Conservation (phyloP, 306 rosid genomes). For the Pyrus pyrifolia region DNA sequence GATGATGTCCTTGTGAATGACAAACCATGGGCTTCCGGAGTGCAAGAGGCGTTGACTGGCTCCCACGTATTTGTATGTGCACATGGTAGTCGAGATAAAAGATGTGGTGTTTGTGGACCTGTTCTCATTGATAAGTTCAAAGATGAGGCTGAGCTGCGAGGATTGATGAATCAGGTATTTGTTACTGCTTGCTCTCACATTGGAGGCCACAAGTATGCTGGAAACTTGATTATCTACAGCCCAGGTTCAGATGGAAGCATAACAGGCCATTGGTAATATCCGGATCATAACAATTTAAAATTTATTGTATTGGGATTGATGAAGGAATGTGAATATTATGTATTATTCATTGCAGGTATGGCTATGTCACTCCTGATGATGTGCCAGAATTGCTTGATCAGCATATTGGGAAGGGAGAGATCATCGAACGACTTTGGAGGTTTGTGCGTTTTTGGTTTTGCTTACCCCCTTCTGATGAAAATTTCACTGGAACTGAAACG, state of each 20-base stretch:
- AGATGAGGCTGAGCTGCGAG: constrained; percentile 59
- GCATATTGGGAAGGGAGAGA: constrained; percentile 75
- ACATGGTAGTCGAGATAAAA: constrained; percentile 81
- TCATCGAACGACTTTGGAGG: constrained; percentile 84
- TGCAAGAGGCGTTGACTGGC: constrained; percentile 44
- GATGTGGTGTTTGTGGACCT: constrained; percentile 92
- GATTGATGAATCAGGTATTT: constrained; percentile 50
- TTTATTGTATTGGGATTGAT: neutral
- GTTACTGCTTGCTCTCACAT: constrained; percentile 75
- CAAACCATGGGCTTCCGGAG: constrained; percentile 59
- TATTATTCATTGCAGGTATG: constrained; percentile 58
- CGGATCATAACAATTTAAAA: neutral
- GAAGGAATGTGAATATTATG: neutral
- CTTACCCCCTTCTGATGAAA: neutral
- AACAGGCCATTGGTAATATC: constrained; percentile 74
- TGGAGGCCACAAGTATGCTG: constrained; percentile 66
- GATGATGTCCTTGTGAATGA: constrained; percentile 75
- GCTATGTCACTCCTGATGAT: constrained; percentile 84
- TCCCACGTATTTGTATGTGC: constrained; percentile 82
- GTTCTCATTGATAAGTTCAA: constrained; percentile 55
- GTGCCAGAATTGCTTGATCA: constrained; percentile 77
- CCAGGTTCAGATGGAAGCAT: constrained; percentile 53
- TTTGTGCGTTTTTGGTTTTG: constrained; percentile 23
- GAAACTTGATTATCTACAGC: constrained; percentile 65
- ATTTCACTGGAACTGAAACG: neutral